Conservation (phyloP, 2,329 filamentous ascomycete species). For the Apiospora kogelbergensis region DNA sequence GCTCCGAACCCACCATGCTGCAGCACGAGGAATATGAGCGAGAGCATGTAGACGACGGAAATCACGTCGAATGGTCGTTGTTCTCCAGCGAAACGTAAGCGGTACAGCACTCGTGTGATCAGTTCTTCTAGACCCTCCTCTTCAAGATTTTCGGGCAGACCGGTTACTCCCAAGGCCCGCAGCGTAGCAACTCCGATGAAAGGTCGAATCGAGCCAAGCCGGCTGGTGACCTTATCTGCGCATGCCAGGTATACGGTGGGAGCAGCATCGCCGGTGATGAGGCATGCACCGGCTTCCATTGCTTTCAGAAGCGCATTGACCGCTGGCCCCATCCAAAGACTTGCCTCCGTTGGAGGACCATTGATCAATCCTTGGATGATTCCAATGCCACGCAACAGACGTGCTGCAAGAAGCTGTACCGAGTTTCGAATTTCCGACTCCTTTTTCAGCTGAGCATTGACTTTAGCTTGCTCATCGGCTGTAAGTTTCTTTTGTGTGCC, state of each 20-base stretch:
- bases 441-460: slow-evolving; percentile 87
- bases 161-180: slow-evolving; percentile 71
- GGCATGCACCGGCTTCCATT: slow-evolving; percentile 77
- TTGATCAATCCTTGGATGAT: slow-evolving; percentile 80
- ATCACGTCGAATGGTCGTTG: slow-evolving; percentile 91
- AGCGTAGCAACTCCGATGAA: slow-evolving; percentile 89
- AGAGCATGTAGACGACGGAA: slow-evolving; percentile 83
- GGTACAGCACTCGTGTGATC: slow-evolving; percentile 85
- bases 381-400: slow-evolving; percentile 78
- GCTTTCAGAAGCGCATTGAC: slow-evolving; percentile 71
- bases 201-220: slow-evolving; percentile 73
- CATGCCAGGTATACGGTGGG: slow-evolving; percentile 78
- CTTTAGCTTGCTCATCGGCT: slow-evolving; percentile 83
- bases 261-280: slow-evolving; percentile 78
- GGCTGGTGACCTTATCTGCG: slow-evolving; percentile 69
- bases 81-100: slow-evolving; percentile 85
- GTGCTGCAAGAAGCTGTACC: slow-evolving; percentile 69
- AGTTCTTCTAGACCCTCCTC: slow-evolving; percentile 82
- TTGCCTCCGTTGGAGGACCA: slow-evolving; percentile 85
- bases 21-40: slow-evolving; percentile 77
- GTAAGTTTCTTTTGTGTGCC: slow-evolving; percentile 89
- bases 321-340: slow-evolving; percentile 83
- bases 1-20: slow-evolving; percentile 75
- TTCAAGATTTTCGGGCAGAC: slow-evolving; percentile 70
- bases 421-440: slow-evolving; percentile 75